Percentiles rank a stretch among this genome's conserved stretches.
phyloP scores from a whole-genome alignment of 495 filamentous ascomycete species.

The Hypoxylon lenormandii region DNA sequence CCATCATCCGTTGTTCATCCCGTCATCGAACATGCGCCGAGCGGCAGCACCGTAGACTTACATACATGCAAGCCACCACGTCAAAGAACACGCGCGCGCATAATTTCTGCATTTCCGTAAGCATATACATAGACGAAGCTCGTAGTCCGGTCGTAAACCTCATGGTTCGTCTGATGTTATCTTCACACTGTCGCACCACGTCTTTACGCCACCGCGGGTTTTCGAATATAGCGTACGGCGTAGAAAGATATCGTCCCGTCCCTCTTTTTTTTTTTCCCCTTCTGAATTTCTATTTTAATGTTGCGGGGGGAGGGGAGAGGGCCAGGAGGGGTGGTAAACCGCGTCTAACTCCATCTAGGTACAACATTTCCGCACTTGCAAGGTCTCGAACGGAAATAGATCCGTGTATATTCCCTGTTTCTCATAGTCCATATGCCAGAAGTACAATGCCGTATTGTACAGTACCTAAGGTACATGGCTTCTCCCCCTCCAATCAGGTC shows the following conservation, averaged over 20 bases:
- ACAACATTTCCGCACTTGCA: constrained; percentile 18
- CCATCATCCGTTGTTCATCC: background rate
- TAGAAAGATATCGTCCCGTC: too few relatives aligned
- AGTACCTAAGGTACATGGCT: constrained; percentile 1
- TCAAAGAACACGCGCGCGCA: constrained; percentile 5
- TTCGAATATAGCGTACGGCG: background rate
- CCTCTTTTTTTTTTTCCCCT: background rate
- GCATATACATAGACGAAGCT: background rate
- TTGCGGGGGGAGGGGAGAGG: constrained; percentile 27
- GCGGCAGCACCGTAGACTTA: constrained; percentile 35
- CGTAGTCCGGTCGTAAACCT: background rate
- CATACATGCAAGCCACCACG: constrained; percentile 13
- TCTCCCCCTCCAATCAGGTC: background rate
- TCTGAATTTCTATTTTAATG: constrained; percentile 26
- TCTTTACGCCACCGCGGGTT: background rate
- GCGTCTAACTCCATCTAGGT: background rate
- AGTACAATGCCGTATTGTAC: background rate
- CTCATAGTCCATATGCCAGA: too few relatives aligned
- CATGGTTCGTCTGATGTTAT: constrained; percentile 26
- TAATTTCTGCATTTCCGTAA: constrained; percentile 3
- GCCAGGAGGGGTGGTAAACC: background rate
- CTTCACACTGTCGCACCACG: constrained; percentile 30
- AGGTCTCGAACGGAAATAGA: constrained; percentile 23
- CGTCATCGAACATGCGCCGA: background rate
- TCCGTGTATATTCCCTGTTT: constrained; percentile 19